These are phyloP conservation scores for Casuarina glauca DNA, from an alignment of 306 rosid genomes.

Conservation along the genomic window DNA sequence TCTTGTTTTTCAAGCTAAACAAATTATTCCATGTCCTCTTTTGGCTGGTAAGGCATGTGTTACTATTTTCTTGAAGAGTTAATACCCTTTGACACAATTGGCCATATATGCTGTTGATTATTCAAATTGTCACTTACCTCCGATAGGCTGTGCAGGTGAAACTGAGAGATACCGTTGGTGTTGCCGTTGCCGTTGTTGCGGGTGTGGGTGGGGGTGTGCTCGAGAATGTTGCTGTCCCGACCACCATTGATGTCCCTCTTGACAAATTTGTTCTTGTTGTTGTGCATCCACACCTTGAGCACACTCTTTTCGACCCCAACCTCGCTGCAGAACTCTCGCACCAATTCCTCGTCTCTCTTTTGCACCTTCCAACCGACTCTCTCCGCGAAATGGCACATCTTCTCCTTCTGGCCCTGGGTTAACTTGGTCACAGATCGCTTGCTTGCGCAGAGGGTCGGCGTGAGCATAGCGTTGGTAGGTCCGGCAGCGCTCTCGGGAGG, in stretches of 20 bases:
- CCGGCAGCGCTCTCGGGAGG: conserved; percentile 48
- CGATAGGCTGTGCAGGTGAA: conserved; percentile 63
- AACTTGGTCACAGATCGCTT: conserved; percentile 82
- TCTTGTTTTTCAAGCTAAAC: not conserved
- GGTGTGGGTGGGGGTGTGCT: conserved; percentile 29
- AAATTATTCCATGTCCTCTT: not conserved
- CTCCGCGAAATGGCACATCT: conserved; percentile 81
- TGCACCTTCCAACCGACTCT: conserved; percentile 94
- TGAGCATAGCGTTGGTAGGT: not conserved
- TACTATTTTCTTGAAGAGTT: not conserved
- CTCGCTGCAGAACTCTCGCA: conserved; percentile 63
- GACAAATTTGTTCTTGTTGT: conserved; percentile 70
- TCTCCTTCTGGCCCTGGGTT: conserved; percentile 79
- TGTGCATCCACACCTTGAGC: conserved; percentile 97
- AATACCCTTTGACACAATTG: not conserved
- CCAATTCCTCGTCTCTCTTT: conserved; percentile 71
- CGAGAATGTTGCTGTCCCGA: conserved; percentile 13
- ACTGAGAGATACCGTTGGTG: conserved; percentile 56
- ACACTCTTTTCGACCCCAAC: conserved; percentile 70
- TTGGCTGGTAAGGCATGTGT: not conserved
- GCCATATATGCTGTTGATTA: not conserved
- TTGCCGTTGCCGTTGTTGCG: conserved; percentile 2
- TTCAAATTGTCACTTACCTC: not conserved
- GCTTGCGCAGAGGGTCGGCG: conserved; percentile 34
- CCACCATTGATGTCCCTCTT: conserved; percentile 39